Percentiles rank a stretch among this genome's conserved stretches.
phyloP scores from a whole-genome alignment of 2,329 filamentous ascomycete species.

The Neofusicoccum laricinum region DNA sequence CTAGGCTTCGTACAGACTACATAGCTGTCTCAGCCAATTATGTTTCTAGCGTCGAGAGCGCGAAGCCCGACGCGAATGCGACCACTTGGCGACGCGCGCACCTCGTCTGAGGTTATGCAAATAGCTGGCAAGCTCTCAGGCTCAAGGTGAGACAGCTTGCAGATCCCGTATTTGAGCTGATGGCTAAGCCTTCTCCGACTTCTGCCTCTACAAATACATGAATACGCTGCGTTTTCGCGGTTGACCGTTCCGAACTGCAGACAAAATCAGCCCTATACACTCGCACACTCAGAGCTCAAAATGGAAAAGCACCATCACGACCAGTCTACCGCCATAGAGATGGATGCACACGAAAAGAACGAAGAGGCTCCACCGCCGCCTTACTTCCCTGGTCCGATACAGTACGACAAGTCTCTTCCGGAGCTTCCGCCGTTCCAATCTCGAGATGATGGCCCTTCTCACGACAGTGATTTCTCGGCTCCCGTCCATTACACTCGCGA shows the following conservation, averaged over 20 bases:
- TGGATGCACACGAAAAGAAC: no score
- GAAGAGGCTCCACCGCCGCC: not conserved
- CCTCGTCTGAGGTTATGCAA: not conserved
- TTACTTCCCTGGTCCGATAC: not conserved
- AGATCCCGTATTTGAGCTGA: not conserved
- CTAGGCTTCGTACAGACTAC: not conserved
- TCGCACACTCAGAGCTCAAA: not conserved
- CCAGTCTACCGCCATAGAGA: not conserved
- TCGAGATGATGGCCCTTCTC: not conserved
- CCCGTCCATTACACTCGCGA: conserved; percentile 41
- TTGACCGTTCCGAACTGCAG: not conserved
- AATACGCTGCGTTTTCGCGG: not conserved
- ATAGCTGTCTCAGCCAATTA: not conserved
- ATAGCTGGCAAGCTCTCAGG: not conserved
- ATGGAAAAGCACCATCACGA: not conserved
- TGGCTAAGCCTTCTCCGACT: not conserved
- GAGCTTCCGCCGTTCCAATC: not conserved
- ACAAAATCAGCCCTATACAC: not conserved
- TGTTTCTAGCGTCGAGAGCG: not conserved
- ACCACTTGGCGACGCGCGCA: not conserved
- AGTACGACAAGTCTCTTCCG: not conserved
- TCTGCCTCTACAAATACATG: not conserved
- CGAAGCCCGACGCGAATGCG: not conserved
- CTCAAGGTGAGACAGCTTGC: not conserved
- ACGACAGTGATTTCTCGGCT: conserved; percentile 18